phyloP scores from a whole-genome alignment of 495 filamentous ascomycete species.

The Hypomontagnella monticulosa region DNA sequence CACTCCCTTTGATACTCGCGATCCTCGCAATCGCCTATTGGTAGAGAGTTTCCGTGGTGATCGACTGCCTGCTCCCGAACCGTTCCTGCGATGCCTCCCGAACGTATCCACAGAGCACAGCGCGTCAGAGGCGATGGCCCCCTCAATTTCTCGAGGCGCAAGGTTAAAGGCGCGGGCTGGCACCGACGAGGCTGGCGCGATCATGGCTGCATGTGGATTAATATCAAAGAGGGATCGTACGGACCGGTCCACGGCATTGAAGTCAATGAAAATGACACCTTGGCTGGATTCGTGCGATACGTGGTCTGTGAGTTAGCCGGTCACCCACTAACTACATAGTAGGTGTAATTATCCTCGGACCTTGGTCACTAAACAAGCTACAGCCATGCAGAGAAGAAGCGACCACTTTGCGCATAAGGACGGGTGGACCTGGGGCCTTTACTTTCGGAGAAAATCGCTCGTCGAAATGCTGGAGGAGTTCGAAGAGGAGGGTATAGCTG shows the following conservation, averaged over 20 bases:
- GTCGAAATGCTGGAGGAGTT: constrained; percentile 20
- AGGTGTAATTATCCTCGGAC: background rate
- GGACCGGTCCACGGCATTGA: constrained; percentile 19
- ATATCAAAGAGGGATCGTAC: constrained; percentile 27
- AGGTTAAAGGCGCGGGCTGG: constrained; percentile 29
- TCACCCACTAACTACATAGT: background rate
- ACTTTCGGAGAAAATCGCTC: constrained; percentile 32
- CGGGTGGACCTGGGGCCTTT: constrained; percentile 27
- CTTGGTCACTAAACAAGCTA: background rate
- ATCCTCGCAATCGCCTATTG: too few relatives aligned
- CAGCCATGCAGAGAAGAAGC: constrained; percentile 2
- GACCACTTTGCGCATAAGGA: background rate
- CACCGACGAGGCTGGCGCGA: constrained; percentile 25
- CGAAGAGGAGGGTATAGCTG: constrained; percentile 13
- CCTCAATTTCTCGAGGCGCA: constrained; percentile 7
- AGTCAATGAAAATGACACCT: constrained; percentile 26
- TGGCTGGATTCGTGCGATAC: constrained; percentile 6
- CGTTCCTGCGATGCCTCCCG: constrained; percentile 11
- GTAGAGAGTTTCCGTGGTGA: too few relatives aligned
- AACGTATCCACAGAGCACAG: constrained; percentile 24
- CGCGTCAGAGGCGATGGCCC: constrained; percentile 16
- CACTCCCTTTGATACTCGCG: too few relatives aligned
- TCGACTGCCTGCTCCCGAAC: too few relatives aligned
- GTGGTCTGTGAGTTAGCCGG: constrained; percentile 14
- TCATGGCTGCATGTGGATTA: constrained; percentile 30